phyloP scores from a whole-genome alignment of 1,139 yeast species.

The Suhomyces bolitotheri region DNA sequence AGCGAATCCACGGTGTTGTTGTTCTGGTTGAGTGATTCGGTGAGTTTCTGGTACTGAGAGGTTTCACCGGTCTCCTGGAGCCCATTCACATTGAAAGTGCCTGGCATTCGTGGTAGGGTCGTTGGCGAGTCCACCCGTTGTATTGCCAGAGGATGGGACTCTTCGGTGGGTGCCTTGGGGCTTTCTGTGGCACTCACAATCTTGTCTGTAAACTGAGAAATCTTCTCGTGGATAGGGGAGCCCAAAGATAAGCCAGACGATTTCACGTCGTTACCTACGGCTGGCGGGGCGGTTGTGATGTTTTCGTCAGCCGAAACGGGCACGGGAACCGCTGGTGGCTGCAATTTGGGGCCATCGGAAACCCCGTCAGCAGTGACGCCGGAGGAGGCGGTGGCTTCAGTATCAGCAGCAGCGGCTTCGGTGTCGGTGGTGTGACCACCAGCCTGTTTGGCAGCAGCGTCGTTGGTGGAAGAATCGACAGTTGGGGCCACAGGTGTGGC shows the following conservation, averaged over 20 bases:
- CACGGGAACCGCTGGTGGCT: slow-evolving; percentile 1
- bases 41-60: slow-evolving; percentile 22
- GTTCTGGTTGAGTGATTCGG: slow-evolving; percentile 20
- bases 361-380: neutral
- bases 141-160: slow-evolving; percentile 2
- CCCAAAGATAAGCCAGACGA: slow-evolving; percentile 11
- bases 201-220: slow-evolving; percentile 16
- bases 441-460: too few relatives aligned
- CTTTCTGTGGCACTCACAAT: slow-evolving; percentile 13
- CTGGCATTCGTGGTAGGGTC: slow-evolving; percentile 59
- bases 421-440: too few relatives aligned
- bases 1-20: slow-evolving; percentile 14
- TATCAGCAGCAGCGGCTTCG: neutral
- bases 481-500: neutral
- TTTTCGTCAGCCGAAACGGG: neutral
- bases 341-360: slow-evolving; percentile 1
- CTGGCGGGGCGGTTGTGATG: neutral
- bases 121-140: slow-evolving; percentile 10
- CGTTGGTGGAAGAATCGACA: too few relatives aligned
- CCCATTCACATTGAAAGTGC: slow-evolving; percentile 58
- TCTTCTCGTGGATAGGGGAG: slow-evolving; percentile 18
- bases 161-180: neutral
- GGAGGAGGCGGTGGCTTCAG: neutral
- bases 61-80: slow-evolving; percentile 28
- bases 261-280: neutral